Evolutionary conservation across 331 rosid species (phyloP), one percentile per base, ranked within the genome.

Genomic region (Erythrophleum ivorense): DNA sequence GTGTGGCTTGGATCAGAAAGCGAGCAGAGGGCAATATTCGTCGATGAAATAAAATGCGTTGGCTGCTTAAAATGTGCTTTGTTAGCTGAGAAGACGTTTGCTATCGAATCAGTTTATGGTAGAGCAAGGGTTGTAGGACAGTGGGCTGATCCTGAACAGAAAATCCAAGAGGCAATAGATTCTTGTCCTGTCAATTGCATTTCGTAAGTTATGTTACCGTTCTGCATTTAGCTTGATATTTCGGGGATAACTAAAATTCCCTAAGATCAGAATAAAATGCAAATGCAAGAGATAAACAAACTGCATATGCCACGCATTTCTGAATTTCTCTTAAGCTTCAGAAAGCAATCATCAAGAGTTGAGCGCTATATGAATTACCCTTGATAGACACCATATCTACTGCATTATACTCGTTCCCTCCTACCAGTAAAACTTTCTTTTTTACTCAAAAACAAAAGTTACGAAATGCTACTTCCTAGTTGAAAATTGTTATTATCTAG

Each of bases 61-160:
- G 98, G 98, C 2, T 95, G 98, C 90, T 86, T 95, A 38, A 95
- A 95, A 84, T 95, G 98, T 79, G 98, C 98, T 46, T 81, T 91
- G 49, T 78, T 89, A 69, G 98, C 98, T 53, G 90, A 90, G 9
- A 93, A 93, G 69, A 95, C 98, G 16, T 95, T 93, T 85, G 98
- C 98, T 8, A 88, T 95, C 19, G 98, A 95, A 78, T 90, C 98
- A 0, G 97, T 87, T 52, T 91, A 93, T 80, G 98, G 98, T 46
- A 93, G 98, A 83, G 98, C 98, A 62, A 91, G 98, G 78, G 98
- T 92, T 45, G 96, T 93, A 54, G 91, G 93, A n/a, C 98, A 95
- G 84, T 93, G 98, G 98, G 98, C 98, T 76, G 97, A 95, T 59
- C 89, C 97, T 45, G 92, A 89, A 83, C 46, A 79, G 19, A 91